A percentile compares a stretch with the other conserved stretches of the same genome.
phyloP scores from a whole-genome alignment of 768 basidiomycete species.

The Galerina marginata region DNA sequence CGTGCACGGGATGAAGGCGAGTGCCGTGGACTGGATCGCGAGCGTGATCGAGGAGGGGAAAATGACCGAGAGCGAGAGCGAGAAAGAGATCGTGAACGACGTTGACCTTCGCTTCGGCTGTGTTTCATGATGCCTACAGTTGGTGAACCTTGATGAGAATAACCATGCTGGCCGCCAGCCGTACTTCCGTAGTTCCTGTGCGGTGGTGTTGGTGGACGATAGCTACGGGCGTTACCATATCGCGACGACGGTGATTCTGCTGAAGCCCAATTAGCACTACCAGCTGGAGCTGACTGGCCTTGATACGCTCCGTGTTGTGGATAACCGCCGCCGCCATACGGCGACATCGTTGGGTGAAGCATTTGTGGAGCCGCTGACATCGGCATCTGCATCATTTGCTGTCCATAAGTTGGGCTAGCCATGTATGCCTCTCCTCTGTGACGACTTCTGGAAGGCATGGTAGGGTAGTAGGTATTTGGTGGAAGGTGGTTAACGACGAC shows the following conservation, averaged over 20 bases:
- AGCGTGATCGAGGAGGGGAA: background rate
- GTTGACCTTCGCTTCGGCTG: no score
- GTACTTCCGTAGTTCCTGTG: no score
- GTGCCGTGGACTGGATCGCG: background rate
- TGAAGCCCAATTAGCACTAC: background rate
- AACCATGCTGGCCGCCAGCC: no score
- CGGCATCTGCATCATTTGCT: background rate
- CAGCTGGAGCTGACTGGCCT: background rate
- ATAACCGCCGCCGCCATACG: background rate
- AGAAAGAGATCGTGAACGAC: background rate
- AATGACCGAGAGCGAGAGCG: background rate
- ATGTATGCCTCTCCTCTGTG: background rate
- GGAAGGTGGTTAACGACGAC: no score
- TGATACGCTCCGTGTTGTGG: constrained; percentile 1
- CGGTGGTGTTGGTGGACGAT: no score
- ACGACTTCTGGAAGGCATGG: background rate
- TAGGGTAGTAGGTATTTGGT: background rate
- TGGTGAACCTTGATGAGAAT: no score
- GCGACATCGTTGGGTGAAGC: background rate
- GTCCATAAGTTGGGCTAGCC: background rate
- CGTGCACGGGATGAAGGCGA: background rate
- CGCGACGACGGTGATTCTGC: background rate
- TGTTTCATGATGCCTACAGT: no score
- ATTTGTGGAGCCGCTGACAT: background rate
- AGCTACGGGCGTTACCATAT: no score